Evolutionary conservation across 257 asterid species (phyloP), one percentile per base, ranked within the genome.

Genomic region (Coffea eugenioides): DNA sequence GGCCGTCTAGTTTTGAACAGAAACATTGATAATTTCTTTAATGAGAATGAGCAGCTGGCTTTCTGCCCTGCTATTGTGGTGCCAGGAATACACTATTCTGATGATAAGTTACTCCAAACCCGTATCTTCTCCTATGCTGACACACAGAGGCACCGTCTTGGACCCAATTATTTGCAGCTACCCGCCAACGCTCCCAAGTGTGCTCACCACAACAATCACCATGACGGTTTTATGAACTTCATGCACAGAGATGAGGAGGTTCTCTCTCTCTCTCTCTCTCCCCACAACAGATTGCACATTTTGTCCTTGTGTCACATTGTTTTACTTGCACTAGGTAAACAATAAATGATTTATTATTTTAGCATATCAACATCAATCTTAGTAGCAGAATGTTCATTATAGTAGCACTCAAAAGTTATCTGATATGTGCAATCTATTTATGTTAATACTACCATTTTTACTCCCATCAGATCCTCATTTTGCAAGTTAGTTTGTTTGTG

Each of bases 231-330:
- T 25, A 85, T 85, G 88, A 85, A 85, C 75, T 85, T 85, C 85
- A 82, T 85, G 88, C 86, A 82, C 80, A 68, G 88, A 79, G 86
- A 85, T 73, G 86, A 82, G 71, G 86, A 82, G 88, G 86, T 82
- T 20, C 45, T 21, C 83, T 52, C 64, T 81, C 82, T 57, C 70
- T 12, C 57, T 52, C 57, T 13, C 57, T 2, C 57, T 52, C 36
- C 1, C 15, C 23, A 25, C 11, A 65, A n/a, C 49, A 20, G 57
- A 48, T 52, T 43, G 73, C 21, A 31, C 41, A 14, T 66, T 12
- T 66, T 20, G 10, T 31, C 51, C 67, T 73, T 14, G 12, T 31
- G 16, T 51, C 27, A 41, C 21, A 39, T 73, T 6, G 16, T 64
- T 31, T 31, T 31, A 31, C 36, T 64, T 64, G 69, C 69, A 25